Conservation (phyloP, 768 basidiomycete genomes). For the Nidula microcarpa region DNA sequence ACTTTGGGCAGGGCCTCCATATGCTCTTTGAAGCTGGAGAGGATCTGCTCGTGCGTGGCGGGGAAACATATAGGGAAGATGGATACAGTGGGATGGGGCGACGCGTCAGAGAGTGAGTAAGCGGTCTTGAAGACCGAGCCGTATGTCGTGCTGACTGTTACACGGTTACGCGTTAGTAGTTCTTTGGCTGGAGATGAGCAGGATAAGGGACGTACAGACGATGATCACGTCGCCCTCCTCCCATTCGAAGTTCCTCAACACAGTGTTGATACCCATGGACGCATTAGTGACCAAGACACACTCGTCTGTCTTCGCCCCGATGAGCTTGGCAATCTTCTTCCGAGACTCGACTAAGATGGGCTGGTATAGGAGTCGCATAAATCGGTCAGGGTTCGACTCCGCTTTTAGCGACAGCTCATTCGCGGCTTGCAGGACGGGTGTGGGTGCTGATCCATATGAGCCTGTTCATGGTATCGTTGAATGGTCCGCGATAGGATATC, state of each 20-base stretch:
- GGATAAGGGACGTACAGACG: constrained; percentile 38
- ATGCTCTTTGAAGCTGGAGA: constrained; percentile 36
- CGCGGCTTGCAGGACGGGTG: constrained; percentile 44
- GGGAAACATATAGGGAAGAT: constrained; percentile 54
- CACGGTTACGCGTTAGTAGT: background rate
- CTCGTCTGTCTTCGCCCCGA: constrained; percentile 49
- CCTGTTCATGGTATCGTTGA: constrained; percentile 27
- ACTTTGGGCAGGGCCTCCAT: constrained; percentile 25
- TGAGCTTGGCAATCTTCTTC: constrained; percentile 45
- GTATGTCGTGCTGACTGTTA: constrained; percentile 43
- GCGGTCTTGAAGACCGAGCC: constrained; percentile 47
- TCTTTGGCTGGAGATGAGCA: constrained; percentile 18
- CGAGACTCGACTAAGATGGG: constrained; percentile 35
- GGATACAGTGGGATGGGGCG: constrained; percentile 49
- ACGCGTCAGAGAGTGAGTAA: constrained; percentile 49
- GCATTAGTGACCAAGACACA: constrained; percentile 62
- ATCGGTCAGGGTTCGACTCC: constrained; percentile 57
- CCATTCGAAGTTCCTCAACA: constrained; percentile 69
- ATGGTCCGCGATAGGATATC: no score
- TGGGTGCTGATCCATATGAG: constrained; percentile 55
- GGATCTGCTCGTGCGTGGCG: constrained; percentile 47
- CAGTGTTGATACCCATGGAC: constrained; percentile 61
- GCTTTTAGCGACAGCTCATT: constrained; percentile 34
- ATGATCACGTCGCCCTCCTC: constrained; percentile 64
- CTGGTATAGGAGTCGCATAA: constrained; percentile 35